phyloP scores from a whole-genome alignment of 306 rosid genomes.

The Citrullus amarus region DNA sequence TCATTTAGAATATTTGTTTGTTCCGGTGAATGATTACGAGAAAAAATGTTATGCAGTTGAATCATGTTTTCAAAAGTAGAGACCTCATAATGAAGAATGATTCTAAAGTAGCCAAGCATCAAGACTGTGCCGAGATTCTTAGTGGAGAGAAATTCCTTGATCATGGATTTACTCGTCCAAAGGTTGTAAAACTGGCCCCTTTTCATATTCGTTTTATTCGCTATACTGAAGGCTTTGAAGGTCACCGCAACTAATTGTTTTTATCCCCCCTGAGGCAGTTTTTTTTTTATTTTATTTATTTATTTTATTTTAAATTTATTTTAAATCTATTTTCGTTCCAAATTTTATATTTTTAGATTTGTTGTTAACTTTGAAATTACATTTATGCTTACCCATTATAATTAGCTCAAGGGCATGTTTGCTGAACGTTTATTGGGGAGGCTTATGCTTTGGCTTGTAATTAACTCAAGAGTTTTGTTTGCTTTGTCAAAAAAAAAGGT shows the following conservation, averaged over 20 bases:
- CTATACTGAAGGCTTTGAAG: not conserved
- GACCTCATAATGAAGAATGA: constrained; percentile 65
- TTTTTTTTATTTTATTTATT: too few species aligned
- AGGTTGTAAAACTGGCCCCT: constrained; percentile 34
- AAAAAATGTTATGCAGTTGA: constrained; percentile 46
- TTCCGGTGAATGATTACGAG: constrained; percentile 2
- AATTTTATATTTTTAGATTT: not conserved
- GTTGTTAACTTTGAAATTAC: not conserved
- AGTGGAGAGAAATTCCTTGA: constrained; percentile 49
- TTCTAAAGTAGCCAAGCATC: constrained; percentile 39
- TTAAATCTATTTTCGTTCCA: not conserved
- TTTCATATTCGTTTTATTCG: not conserved
- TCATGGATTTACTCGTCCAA: constrained; percentile 93
- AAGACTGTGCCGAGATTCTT: constrained; percentile 25
- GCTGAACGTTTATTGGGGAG: not conserved
- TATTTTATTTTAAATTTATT: too few species aligned
- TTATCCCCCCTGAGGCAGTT: too few species aligned
- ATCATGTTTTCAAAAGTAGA: constrained; percentile 71
- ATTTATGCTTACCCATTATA: not conserved
- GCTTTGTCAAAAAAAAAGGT: not conserved
- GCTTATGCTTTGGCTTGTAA: not conserved
- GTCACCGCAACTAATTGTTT: not conserved
- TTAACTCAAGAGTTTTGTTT: not conserved
- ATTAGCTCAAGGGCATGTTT: not conserved
- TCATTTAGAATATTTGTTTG: not conserved